A percentile compares a stretch with the other conserved stretches of the same genome.
Evolutionary conservation across 371 early-diverging fungal genomes (phyloP).

Genomic region (Mortierella sp.): DNA sequence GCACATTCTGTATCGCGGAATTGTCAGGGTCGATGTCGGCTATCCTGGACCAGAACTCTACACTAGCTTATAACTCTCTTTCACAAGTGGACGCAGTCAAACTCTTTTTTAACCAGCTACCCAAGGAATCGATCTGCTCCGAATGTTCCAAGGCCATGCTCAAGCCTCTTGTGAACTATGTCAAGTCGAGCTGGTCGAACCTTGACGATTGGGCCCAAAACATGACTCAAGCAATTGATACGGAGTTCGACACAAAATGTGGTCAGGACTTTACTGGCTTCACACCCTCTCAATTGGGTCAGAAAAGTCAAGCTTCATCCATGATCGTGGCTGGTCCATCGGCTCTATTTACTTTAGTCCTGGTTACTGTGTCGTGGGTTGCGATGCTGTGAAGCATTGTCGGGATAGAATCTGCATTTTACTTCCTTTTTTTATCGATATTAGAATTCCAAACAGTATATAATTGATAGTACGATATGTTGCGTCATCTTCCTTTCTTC

Average conservation of each 20-base stretch:
- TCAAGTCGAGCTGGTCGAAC: conserved; percentile 13
- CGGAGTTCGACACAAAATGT: conserved; percentile 27
- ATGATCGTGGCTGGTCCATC: too few relatives aligned
- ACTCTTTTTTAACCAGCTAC: conserved; percentile 29
- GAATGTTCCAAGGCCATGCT: conserved; percentile 47
- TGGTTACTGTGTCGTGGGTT: background rate
- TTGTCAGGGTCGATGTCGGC: conserved; percentile 14
- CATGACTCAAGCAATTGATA: conserved; percentile 19
- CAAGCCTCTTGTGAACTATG: conserved; percentile 34
- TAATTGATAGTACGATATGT: too few relatives aligned
- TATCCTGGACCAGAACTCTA: conserved; percentile 20
- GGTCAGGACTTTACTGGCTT: conserved; percentile 32
- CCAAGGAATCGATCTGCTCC: conserved; percentile 35
- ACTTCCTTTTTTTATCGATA: too few relatives aligned
- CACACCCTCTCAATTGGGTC: too few relatives aligned
- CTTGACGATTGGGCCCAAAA: conserved; percentile 5
- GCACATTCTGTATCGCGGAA: conserved; percentile 39
- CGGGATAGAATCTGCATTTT: too few relatives aligned
- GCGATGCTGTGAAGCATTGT: too few relatives aligned
- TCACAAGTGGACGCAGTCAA: conserved; percentile 15
- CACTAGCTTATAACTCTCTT: conserved; percentile 23
- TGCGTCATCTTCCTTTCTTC: too few relatives aligned
- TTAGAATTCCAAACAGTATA: too few relatives aligned
- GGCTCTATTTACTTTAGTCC: background rate
- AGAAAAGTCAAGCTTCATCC: background rate